These are phyloP conservation scores for Mariannaea sp. DNA, from an alignment of 2,329 filamentous ascomycete species.

Conservation along the genomic window DNA sequence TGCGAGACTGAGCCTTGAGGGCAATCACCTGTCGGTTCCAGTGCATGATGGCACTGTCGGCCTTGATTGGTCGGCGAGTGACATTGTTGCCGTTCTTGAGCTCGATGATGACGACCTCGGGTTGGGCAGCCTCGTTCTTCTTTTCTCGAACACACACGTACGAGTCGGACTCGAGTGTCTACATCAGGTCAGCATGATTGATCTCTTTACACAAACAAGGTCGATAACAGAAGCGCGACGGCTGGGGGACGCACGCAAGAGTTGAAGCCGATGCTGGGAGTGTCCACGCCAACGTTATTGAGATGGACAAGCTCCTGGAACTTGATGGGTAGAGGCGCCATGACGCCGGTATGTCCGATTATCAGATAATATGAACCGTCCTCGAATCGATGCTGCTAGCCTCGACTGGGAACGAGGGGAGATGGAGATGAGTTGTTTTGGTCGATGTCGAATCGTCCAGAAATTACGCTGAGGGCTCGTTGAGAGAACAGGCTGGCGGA, in stretches of 20 bases:
- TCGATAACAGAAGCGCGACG: constrained; percentile 18
- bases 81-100: constrained; percentile 98
- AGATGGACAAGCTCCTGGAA: constrained; percentile 87
- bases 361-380: constrained; percentile 33
- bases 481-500: constrained; percentile 34
- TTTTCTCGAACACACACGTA: constrained; percentile 97
- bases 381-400: constrained; percentile 35
- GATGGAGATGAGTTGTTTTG: constrained; percentile 19
- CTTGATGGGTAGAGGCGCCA: constrained; percentile 84
- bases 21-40: constrained; percentile 96
- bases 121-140: constrained; percentile 79
- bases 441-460: constrained; percentile 36
- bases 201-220: constrained; percentile 3
- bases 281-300: constrained; percentile 53
- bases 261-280: constrained; percentile 72
- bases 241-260: constrained; percentile 67
- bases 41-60: constrained; percentile 99
- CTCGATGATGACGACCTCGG: constrained; percentile 96
- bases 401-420: constrained; percentile 24
- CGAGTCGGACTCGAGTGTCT: constrained; percentile 98
- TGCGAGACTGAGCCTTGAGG: constrained; percentile 90
- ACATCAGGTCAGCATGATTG: constrained; percentile 29
- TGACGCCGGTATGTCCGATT: constrained; percentile 45
- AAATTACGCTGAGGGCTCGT: constrained; percentile 34
- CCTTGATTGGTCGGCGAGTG: constrained; percentile 93